Evolutionary conservation across 768 basidiomycete species (phyloP).

Genomic region (Albatrellus ellisii): DNA sequence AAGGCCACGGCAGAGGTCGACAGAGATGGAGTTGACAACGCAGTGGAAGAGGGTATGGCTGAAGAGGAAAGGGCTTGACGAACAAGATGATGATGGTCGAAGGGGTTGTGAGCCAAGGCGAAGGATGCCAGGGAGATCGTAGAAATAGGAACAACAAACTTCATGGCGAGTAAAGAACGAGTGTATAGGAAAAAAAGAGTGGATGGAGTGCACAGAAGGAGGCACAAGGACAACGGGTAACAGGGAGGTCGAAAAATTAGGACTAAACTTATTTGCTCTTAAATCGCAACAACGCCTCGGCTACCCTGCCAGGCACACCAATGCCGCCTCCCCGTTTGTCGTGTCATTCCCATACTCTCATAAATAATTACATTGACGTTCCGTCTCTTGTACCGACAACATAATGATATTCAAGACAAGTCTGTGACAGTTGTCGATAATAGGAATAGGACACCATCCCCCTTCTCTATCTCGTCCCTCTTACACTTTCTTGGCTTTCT

Average conservation of each 20-base stretch:
- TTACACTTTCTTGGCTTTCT: constrained; percentile 54
- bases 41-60: too few species aligned
- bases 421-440: too few species aligned
- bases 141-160: constrained; percentile 19
- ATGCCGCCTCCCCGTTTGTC: too few species aligned
- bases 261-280: too few species aligned
- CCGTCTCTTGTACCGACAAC: not conserved
- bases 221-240: constrained; percentile 6
- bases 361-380: too few species aligned
- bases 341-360: too few species aligned
- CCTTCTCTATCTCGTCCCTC: not conserved
- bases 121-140: constrained; percentile 24
- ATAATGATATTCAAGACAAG: too few species aligned
- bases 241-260: constrained; percentile 1
- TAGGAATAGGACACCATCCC: too few species aligned
- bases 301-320: too few species aligned
- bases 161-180: constrained; percentile 17
- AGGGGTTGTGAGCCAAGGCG: constrained; percentile 22
- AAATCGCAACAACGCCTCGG: too few species aligned
- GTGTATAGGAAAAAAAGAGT: not conserved
- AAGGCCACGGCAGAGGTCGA: constrained; percentile 13
- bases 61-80: constrained; percentile 15
- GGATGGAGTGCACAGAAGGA: not conserved
- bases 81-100: constrained; percentile 12
- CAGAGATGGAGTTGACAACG: too few species aligned